Evolutionary conservation across 2,329 filamentous ascomycete species (phyloP).

Genomic region (Diaporthe eres): DNA sequence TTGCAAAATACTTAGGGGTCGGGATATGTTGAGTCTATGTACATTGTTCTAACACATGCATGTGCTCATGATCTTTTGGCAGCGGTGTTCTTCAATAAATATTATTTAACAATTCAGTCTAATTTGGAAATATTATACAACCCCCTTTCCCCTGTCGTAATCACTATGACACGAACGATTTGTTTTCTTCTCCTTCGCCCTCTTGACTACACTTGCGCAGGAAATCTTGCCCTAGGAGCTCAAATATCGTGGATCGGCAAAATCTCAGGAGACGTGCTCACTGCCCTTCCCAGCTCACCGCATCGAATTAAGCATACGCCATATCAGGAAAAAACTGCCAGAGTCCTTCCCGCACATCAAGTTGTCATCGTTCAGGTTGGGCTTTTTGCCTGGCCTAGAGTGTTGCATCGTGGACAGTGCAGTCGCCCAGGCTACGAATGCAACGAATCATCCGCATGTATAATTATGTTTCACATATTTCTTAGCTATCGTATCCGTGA

Average conservation of each 20-base stretch:
- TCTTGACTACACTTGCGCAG: too few species aligned
- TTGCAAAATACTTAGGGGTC: background rate
- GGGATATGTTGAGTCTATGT: too few species aligned
- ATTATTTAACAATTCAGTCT: background rate
- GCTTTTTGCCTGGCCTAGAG: background rate
- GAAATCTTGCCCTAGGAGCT: background rate
- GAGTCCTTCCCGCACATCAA: background rate
- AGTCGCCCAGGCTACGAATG: background rate
- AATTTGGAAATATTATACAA: background rate
- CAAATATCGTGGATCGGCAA: background rate
- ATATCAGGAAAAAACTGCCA: background rate
- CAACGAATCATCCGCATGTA: background rate
- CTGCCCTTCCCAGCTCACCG: background rate
- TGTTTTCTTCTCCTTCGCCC: too few species aligned
- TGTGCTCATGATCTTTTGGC: background rate
- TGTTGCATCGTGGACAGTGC: background rate
- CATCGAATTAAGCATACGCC: background rate
- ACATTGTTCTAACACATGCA: too few species aligned
- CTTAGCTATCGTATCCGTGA: too few species aligned
- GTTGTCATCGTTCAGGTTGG: background rate
- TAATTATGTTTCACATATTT: background rate
- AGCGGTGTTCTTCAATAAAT: background rate
- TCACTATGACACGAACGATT: too few species aligned
- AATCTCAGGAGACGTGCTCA: background rate
- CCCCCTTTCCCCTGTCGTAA: background rate